Base-by-base conservation (phyloP, 768 basidiomycete species). In the Sarcodon sp. region DNA sequence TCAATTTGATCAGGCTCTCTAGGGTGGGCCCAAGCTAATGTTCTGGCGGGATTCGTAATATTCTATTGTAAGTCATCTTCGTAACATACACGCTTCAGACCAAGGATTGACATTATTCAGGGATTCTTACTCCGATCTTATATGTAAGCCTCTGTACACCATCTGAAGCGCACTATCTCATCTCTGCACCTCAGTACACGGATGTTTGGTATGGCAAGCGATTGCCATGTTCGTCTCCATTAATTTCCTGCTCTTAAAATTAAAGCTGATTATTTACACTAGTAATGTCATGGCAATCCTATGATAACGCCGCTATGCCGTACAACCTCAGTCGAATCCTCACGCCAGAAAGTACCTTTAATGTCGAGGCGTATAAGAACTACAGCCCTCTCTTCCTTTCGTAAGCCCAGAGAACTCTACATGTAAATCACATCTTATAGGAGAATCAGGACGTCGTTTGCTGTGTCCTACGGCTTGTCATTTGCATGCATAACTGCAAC, bases 1-100 rank as follows among this genome's bases (percentile, higher is more conserved):
- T 16, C 39, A 8, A 15, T 6, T 18, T 18, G 12, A 38, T 6
- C 71, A 83, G 77, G 79, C 5, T 79, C 82, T 3, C 84, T 85
- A 3, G 87, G 83, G 83, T 85, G 83, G 83, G 82, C 80, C 1
- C 77, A 81, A 60, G 81, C 79, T 6, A 85, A 85, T 56, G 66
- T 83, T 47, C 59, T 70, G 3, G 69, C 57, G 34, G 77, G 69
- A 13, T 67, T 72, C 50, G 59, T 72, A 4, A 53, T 69, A 51
- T 67, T 73, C 56, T 71, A 66, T 60, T 73, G 72, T 62, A 43
- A 52, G 63, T 55, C 1, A 8, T 13, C 31, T 45, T 15, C 53
- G 3, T 27, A 27, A 27, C 21, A 27, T 27, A 8, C 39, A 41
- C 39, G 7, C 7, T 13, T 2, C 7, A 41, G 39, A 15, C 39